Conservation (phyloP, 2,329 filamentous ascomycete species). For the Monascus ruber region DNA sequence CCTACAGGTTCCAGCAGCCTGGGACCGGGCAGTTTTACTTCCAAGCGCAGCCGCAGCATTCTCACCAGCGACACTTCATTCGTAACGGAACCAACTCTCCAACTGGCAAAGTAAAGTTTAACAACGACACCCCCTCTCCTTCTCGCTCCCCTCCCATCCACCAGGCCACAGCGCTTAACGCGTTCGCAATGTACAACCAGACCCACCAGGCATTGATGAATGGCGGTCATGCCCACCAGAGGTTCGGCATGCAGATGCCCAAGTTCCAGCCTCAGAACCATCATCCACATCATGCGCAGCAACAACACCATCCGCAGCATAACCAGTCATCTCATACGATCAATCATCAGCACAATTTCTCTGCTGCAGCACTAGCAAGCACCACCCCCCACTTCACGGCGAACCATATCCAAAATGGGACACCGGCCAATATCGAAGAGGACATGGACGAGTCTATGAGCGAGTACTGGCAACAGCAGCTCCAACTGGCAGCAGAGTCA, state of each 20-base stretch:
- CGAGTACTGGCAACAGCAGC: slow-evolving; percentile 78
- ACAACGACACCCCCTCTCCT: slow-evolving; percentile 36
- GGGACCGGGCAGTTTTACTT: slow-evolving; percentile 41
- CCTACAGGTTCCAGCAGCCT: slow-evolving; percentile 44
- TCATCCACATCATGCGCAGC: slow-evolving; percentile 32
- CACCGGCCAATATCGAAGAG: slow-evolving; percentile 44
- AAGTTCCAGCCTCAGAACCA: slow-evolving; percentile 38
- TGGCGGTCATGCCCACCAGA: slow-evolving; percentile 36
- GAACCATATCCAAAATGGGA: slow-evolving; percentile 49
- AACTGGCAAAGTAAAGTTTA: slow-evolving; percentile 33
- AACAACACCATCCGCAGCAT: slow-evolving; percentile 35
- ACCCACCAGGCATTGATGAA: slow-evolving; percentile 40
- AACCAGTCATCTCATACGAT: slow-evolving; percentile 32
- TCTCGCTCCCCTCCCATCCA: slow-evolving; percentile 36
- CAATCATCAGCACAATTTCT: slow-evolving; percentile 41
- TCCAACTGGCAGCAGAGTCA: slow-evolving; percentile 67
- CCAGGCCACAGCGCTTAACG: slow-evolving; percentile 31
- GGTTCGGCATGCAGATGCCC: slow-evolving; percentile 39
- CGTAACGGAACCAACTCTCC: slow-evolving; percentile 37
- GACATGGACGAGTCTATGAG: slow-evolving; percentile 47
- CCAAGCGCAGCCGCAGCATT: slow-evolving; percentile 30
- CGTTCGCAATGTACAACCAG: slow-evolving; percentile 38
- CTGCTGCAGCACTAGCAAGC: slow-evolving; percentile 34
- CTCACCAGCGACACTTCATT: slow-evolving; percentile 33
- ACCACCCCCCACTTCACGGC: slow-evolving; percentile 48